Evolutionary conservation across 225 moss, liverwort and hornwort species (phyloP).

Genomic region (Polytrichum commune): DNA sequence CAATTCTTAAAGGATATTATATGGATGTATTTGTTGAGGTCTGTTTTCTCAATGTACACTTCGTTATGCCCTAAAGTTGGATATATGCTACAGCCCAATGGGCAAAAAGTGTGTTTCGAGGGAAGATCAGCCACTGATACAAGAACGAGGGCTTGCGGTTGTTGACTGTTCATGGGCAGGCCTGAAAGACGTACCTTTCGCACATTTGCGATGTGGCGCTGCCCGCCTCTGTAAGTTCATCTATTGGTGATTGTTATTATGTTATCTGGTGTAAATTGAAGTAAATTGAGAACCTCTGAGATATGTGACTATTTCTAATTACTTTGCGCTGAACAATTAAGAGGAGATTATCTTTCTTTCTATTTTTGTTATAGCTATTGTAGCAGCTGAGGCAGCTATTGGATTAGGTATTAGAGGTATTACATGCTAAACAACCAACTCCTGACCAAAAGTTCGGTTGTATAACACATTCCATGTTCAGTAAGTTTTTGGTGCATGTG

Average conservation of each 20-base stretch:
- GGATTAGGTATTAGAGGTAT: no score
- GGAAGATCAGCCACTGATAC: slow-evolving; percentile 80
- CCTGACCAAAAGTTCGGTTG: no score
- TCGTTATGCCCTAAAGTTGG: neutral
- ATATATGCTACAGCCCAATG: slow-evolving; percentile 43
- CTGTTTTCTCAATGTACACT: neutral
- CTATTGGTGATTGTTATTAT: neutral
- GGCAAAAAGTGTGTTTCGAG: slow-evolving; percentile 87
- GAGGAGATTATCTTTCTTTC: no score
- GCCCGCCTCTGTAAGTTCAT: slow-evolving; percentile 58
- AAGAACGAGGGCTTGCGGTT: slow-evolving; percentile 72
- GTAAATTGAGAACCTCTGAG: neutral
- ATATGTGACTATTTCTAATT: no score
- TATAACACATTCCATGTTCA: no score
- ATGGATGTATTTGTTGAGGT: neutral
- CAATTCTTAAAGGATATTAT: no score
- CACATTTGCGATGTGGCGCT: slow-evolving; percentile 77
- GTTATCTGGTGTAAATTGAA: neutral
- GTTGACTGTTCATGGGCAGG: slow-evolving; percentile 98
- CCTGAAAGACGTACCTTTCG: slow-evolving; percentile 71
- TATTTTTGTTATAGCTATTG: no score
- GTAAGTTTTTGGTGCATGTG: no score
- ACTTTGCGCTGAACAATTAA: no score
- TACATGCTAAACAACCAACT: no score
- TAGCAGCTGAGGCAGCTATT: no score